phyloP scores from a whole-genome alignment of 2,329 filamentous ascomycete species.

The Aspergillus piperis region DNA sequence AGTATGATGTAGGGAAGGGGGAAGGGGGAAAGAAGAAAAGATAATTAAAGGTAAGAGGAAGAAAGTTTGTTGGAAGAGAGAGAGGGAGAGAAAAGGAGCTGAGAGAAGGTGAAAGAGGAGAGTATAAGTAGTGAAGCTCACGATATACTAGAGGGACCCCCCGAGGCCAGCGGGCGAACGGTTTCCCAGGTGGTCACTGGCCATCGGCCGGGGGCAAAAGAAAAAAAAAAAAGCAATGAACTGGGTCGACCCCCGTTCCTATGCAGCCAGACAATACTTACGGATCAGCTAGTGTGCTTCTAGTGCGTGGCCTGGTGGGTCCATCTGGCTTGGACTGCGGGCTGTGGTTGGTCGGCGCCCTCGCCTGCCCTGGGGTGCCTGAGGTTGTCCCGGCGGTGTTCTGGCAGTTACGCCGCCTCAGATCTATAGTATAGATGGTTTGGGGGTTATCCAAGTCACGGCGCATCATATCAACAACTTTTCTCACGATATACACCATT shows the following conservation, averaged over 20 bases:
- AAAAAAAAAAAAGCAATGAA: not conserved
- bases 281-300: not conserved
- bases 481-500: not conserved
- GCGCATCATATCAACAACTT: not conserved
- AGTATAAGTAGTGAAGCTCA: conserved; percentile 14
- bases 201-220: not conserved
- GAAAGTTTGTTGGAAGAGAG: not conserved
- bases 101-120: conserved; percentile 18
- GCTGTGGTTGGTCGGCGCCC: not conserved
- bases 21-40: conserved; percentile 8
- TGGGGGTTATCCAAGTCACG: not conserved
- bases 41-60: not conserved
- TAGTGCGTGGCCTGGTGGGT: not conserved
- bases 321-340: not conserved
- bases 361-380: not conserved
- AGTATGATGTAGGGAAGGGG: not conserved
- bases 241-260: not conserved
- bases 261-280: not conserved
- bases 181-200: conserved; percentile 9
- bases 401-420: not conserved
- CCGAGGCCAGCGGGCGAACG: conserved; percentile 8
- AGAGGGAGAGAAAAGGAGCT: conserved; percentile 14
- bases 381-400: not conserved
- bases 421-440: not conserved
- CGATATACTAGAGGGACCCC: not conserved